These are phyloP conservation scores for Dioszegia hungarica DNA, from an alignment of 768 basidiomycete species.

Conservation along the genomic window DNA sequence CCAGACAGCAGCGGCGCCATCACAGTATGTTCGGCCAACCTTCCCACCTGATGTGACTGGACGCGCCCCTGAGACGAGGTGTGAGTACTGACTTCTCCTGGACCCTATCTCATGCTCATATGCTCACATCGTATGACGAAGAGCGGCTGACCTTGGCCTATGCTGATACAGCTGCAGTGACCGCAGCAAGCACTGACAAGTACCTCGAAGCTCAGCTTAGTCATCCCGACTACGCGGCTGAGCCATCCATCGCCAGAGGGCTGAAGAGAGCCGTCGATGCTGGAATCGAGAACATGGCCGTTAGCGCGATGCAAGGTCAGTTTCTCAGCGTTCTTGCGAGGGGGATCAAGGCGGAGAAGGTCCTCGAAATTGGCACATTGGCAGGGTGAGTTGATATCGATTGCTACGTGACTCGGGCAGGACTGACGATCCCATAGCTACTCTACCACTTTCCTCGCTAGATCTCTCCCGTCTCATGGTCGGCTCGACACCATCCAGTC, in stretches of 20 bases:
- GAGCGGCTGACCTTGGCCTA: no score
- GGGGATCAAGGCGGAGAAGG: conserved; percentile 57
- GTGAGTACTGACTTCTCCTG: no score
- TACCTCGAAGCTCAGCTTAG: conserved; percentile 31
- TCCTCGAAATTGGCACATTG: conserved; percentile 55
- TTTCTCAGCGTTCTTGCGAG: conserved; percentile 57
- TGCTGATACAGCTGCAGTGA: no score
- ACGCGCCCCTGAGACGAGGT: no score
- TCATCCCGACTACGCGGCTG: conserved; percentile 15
- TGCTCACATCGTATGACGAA: no score
- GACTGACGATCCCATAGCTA: conserved; percentile 23
- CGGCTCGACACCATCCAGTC: conserved; percentile 47
- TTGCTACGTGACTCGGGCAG: neutral
- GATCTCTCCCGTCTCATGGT: conserved; percentile 44
- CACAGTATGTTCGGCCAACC: no score
- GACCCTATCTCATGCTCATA: no score
- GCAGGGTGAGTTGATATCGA: neutral
- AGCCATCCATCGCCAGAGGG: conserved; percentile 11
- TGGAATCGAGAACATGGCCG: conserved; percentile 26
- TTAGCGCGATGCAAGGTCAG: conserved; percentile 44
- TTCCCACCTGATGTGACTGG: no score
- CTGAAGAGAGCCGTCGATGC: conserved; percentile 22
- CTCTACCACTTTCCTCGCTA: conserved; percentile 47
- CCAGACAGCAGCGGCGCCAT: no score
- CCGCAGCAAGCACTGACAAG: conserved; percentile 16